Base-by-base conservation (phyloP, 345 rosid genomes). In the Geranium brycei region DNA sequence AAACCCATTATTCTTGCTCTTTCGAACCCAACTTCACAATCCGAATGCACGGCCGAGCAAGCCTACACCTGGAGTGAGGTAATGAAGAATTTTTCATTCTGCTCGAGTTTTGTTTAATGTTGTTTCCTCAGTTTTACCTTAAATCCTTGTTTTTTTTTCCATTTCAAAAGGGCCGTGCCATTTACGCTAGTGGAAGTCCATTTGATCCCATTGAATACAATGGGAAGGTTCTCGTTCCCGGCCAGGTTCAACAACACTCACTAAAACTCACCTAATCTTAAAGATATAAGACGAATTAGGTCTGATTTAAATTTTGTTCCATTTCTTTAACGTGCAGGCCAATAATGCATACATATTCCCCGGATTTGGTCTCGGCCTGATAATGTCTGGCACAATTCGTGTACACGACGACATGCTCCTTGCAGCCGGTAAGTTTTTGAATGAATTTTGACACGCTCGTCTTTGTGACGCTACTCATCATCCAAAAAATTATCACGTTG, bases 271-370 rank as follows among this genome's bases (percentile, higher is more conserved):
- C 3, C 53, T 8, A 47, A 47, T 47, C 14, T 1, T 6, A 47
- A 11, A 47, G 53, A 13, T 6, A 6, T 8, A 47, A 6, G 53
- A 47, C 12, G 15, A 47, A 47, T 8, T 13, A 13, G 13, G 53
- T 47, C 53, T 47, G 11, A 47, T 47, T 23, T 23, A 23, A 23
- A 23, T 23, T 47, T 8, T 47, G 13, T 47, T 47, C 53, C 53
- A 0, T 8, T 2, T 47, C 15, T 47, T 47, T 63, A 57, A 19
- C 53, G 17, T 74, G 66, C 87, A 88, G 98, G 90, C 96, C 58
- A 91, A 91, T 77, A 91, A 89, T 70, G 98, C 98, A 17, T 91
- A 91, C 80, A 85, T 91, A 59, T 91, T 89, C 84, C 98, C 96
- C 32, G 98, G 98, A 68, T 73, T 91, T 38, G 98, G 98, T 65